Percentiles rank a stretch among this genome's conserved stretches.
phyloP scores from a whole-genome alignment of 306 rosid species.

The Lupinus albus region DNA sequence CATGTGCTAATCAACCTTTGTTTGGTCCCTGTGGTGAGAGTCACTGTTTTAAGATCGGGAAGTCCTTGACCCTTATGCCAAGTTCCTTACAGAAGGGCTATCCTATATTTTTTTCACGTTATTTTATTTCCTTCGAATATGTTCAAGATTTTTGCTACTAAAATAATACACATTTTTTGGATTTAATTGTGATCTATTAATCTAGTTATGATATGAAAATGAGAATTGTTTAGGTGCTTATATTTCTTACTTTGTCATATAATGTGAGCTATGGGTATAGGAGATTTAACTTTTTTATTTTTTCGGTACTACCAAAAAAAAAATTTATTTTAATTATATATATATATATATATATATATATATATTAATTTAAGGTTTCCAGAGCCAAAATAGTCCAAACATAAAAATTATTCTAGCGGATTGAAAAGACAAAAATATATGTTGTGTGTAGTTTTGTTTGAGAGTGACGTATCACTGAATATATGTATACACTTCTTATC shows the following conservation, averaged over 20 bases:
- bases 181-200: neutral
- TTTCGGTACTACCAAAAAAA: too few species aligned
- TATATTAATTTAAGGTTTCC: conserved; percentile 33
- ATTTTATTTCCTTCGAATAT: neutral
- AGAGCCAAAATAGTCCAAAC: conserved; percentile 17
- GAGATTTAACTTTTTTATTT: too few species aligned
- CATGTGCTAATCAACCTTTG: conserved; percentile 36
- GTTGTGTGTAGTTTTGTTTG: neutral
- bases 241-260: neutral
- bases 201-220: neutral
- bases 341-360: too few species aligned
- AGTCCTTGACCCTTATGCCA: neutral
- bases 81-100: neutral
- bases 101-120: neutral
- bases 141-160: neutral
- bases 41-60: neutral
- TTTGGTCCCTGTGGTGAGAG: conserved; percentile 19
- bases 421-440: neutral
- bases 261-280: neutral
- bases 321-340: too few species aligned
- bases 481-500: too few species aligned
- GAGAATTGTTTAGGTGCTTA: neutral
- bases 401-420: neutral
- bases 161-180: neutral
- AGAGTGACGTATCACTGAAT: conserved; percentile 37